These are phyloP conservation scores for Lepidium didymum DNA, from an alignment of 345 rosid species.

Conservation along the genomic window DNA sequence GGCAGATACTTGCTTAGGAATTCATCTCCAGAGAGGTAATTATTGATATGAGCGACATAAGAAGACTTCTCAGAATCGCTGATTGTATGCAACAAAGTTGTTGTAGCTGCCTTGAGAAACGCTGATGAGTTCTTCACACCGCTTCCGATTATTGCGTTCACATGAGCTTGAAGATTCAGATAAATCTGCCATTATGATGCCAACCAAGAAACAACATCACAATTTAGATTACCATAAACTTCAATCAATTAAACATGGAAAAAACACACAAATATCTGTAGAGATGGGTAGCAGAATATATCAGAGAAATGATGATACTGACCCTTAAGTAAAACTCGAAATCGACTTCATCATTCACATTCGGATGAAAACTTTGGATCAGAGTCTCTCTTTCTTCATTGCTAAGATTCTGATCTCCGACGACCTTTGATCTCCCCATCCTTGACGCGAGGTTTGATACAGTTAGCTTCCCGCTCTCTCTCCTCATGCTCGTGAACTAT, in stretches of 20 bases:
- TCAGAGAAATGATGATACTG: neutral
- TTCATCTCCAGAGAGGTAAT: constrained; percentile 73
- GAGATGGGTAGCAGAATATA: neutral
- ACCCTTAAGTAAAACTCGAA: constrained; percentile 95
- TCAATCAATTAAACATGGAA: too few species aligned
- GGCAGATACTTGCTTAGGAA: constrained; percentile 72
- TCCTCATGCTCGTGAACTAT: constrained; percentile 82
- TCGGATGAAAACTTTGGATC: constrained; percentile 60
- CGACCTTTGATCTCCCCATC: constrained; percentile 75
- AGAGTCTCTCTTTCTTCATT: constrained; percentile 63
- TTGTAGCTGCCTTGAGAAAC: constrained; percentile 91
- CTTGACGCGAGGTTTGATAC: constrained; percentile 72
- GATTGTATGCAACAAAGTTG: constrained; percentile 88
- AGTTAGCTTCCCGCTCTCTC: constrained; percentile 88
- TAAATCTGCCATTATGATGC: constrained; percentile 45
- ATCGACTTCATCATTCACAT: constrained; percentile 72
- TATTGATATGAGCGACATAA: constrained; percentile 86
- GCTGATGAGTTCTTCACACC: constrained; percentile 81
- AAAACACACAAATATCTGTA: neutral
- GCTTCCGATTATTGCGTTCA: constrained; percentile 68
- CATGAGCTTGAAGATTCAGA: constrained; percentile 79
- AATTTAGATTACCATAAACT: neutral
- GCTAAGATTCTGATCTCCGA: constrained; percentile 69
- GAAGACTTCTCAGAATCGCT: constrained; percentile 94
- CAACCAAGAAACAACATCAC: neutral